Conservation (phyloP, 306 rosid genomes). For the Alnus glutinosa region DNA sequence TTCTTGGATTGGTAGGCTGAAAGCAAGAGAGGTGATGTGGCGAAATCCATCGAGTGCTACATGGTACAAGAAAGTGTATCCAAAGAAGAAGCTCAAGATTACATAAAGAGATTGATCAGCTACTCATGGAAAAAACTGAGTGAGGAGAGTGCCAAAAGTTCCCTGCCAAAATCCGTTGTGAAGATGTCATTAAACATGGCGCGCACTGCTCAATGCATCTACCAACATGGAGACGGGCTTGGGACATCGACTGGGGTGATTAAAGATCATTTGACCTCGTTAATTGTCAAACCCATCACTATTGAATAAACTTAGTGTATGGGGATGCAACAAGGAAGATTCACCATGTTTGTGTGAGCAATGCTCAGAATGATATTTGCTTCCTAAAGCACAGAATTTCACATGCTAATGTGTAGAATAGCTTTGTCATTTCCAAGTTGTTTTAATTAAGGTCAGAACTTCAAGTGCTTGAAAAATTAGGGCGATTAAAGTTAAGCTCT, state of each 20-base stretch:
- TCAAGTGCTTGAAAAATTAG: no score
- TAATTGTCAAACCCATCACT: slow-evolving; percentile 26
- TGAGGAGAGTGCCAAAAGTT: slow-evolving; percentile 1
- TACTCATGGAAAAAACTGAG: slow-evolving; percentile 29
- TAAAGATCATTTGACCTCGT: slow-evolving; percentile 18
- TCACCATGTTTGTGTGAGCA: no score
- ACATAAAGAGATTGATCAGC: slow-evolving; percentile 1
- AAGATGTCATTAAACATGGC: slow-evolving; percentile 37
- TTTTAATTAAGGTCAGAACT: no score
- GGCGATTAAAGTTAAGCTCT: no score
- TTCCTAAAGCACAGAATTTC: no score
- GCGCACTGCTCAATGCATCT: slow-evolving; percentile 22
- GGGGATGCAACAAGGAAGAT: no score
- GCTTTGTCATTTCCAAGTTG: no score
- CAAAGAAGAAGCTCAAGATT: slow-evolving; percentile 25
- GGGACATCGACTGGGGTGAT: slow-evolving; percentile 30
- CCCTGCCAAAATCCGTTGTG: slow-evolving; percentile 20
- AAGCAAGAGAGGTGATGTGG: slow-evolving; percentile 34
- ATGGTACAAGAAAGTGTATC: slow-evolving; percentile 25
- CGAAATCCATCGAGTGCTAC: slow-evolving; percentile 32
- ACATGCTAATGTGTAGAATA: no score
- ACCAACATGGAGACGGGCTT: slow-evolving; percentile 33
- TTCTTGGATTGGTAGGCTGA: background rate
- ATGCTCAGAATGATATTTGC: no score
- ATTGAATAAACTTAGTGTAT: no score